Evolutionary conservation across 2,329 filamentous ascomycete genomes (phyloP).

Genomic region (Stemphylium lycopersici): DNA sequence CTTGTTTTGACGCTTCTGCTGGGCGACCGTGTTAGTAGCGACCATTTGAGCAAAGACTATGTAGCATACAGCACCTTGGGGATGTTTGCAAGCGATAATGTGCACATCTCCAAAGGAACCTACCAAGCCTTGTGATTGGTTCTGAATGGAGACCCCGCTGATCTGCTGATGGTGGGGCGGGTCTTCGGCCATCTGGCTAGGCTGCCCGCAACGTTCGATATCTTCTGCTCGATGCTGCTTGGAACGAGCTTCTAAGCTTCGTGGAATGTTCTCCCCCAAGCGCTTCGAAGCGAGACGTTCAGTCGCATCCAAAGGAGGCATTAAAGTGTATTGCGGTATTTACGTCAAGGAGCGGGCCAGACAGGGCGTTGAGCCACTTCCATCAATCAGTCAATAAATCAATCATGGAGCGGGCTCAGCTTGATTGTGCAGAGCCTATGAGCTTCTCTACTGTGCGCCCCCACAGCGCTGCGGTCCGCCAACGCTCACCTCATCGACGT

Average conservation of each 20-base stretch:
- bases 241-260: neutral
- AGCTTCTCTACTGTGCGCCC: too few relatives aligned
- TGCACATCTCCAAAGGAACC: neutral
- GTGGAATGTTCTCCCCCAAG: neutral
- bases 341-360: too few relatives aligned
- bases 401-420: neutral
- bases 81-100: neutral
- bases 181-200: too few relatives aligned
- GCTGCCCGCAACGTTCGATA: too few relatives aligned
- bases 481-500: too few relatives aligned
- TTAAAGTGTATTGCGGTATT: too few relatives aligned
- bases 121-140: neutral
- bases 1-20: constrained; percentile 2
- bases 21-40: neutral
- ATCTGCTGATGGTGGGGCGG: neutral
- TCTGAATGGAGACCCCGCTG: neutral
- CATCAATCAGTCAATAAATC: too few relatives aligned
- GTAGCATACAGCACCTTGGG: neutral
- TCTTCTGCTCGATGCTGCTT: too few relatives aligned
- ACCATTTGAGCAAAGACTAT: too few relatives aligned
- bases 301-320: neutral
- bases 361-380: too few relatives aligned
- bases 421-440: neutral
- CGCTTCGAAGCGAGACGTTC: neutral
- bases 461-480: too few relatives aligned